Base-by-base conservation (phyloP, 1,284 basidiomycete species). In the Dichomitus squalens region DNA sequence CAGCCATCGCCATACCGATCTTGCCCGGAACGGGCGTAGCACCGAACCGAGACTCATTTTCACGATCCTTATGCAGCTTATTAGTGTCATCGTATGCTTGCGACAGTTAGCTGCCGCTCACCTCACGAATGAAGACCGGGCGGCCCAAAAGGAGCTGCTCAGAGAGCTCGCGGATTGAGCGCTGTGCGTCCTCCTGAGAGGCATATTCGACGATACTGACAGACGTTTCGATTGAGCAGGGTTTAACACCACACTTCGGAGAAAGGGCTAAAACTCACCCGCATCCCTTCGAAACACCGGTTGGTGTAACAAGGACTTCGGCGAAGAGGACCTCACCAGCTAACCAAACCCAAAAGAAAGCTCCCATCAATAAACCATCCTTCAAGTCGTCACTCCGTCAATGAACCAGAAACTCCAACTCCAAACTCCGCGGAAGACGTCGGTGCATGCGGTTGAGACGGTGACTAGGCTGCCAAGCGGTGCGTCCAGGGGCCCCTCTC, bases 321-420 rank as follows among this genome's bases (percentile, higher is more conserved):
- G 96, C 93, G 85, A 98, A 98, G 73, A 96, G 88, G 72, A 98
- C 95, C 81, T 96, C 91, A 79, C 93, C 93, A 89, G 91, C 93
- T 95, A 85, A 81, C 82, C 61, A 82, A 85, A 79, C 84, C 85
- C 84, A 85, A 87, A 79, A 75, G 77, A 91, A 87, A 89, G 82
- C 84, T 85, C 86, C 86, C 83, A 88, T 90, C 85, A 91, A 90
- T 90, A 75, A 47, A 72, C 74, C 68, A 85, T 89, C 87, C 87
- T 87, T 83, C 83, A 80, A 80, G 84, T 87, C 82, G 73, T 81
- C 82, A 80, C 77, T 79, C 85, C 85, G 76, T 77, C 79, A 85
- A 78, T 75, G 68, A 70, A 67, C 66, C 77, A 81, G 76, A 75
- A 85, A 82, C 78, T 77, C 59, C 44, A 33, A 47, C 44, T 35